Percentiles rank a stretch among this genome's conserved stretches.
These are phyloP conservation scores for Gossypium thurberi DNA, from an alignment of 345 rosid species.

Conservation along the genomic window DNA sequence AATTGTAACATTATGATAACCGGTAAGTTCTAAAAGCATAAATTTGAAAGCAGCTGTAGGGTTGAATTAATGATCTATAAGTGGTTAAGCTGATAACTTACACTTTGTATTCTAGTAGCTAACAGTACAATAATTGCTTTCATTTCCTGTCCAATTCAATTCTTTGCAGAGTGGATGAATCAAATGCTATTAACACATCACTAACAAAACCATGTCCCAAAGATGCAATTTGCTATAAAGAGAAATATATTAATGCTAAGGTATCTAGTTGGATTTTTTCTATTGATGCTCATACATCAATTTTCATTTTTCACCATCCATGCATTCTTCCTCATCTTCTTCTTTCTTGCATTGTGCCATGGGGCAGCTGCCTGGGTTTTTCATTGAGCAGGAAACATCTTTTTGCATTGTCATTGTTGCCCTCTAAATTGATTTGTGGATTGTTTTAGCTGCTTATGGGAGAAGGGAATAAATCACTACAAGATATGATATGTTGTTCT, in stretches of 20 bases:
- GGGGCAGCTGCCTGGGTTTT: neutral
- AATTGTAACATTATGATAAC: neutral
- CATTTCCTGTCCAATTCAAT: neutral
- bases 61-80: neutral
- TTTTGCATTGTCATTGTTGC: neutral
- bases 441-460: neutral
- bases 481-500: neutral
- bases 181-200: conserved; percentile 17
- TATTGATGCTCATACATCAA: neutral
- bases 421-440: neutral
- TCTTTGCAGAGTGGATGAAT: conserved; percentile 37
- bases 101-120: neutral
- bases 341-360: neutral
- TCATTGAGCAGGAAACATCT: neutral
- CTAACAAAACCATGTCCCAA: conserved; percentile 56
- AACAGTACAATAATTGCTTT: neutral
- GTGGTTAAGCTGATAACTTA: neutral
- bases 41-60: neutral
- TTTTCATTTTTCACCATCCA: neutral
- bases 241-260: conserved; percentile 69
- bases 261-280: conserved; percentile 24
- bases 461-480: neutral
- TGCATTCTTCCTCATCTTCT: neutral
- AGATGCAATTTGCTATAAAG: conserved; percentile 49
- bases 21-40: neutral